Percentiles rank a stretch among this genome's conserved stretches.
phyloP scores from a whole-genome alignment of 176 grass and related monocot species.

The Carex parvula region DNA sequence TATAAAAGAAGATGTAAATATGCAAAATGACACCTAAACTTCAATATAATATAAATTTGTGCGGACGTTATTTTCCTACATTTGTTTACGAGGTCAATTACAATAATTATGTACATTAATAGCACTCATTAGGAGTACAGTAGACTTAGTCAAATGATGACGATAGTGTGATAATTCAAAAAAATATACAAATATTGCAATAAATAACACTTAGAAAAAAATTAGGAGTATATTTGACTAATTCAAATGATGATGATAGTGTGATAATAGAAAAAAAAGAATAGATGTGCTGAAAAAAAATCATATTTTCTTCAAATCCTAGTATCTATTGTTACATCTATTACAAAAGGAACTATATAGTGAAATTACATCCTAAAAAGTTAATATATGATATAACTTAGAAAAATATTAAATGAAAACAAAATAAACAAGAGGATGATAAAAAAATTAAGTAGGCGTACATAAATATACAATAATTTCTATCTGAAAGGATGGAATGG shows the following conservation, averaged over 20 bases:
- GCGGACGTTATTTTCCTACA: background rate
- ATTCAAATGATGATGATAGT: background rate
- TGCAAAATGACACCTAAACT: background rate
- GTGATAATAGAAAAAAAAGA: background rate
- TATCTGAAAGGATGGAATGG: no score
- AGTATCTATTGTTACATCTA: background rate
- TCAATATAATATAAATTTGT: background rate
- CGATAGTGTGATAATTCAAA: background rate
- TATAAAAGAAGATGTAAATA: slow-evolving; percentile 11
- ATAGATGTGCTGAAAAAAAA: background rate
- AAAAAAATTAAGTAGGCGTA: background rate
- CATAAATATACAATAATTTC: no score
- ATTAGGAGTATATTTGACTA: background rate
- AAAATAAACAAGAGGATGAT: background rate
- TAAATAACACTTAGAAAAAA: background rate
- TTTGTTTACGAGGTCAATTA: background rate
- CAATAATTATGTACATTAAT: background rate
- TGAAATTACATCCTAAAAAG: background rate
- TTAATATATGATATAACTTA: background rate
- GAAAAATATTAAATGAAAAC: background rate
- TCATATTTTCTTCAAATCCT: background rate
- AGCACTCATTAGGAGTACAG: background rate
- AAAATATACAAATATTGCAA: background rate
- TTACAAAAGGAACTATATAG: no score
- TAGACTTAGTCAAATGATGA: background rate